Conservation (phyloP, 257 asterid genomes). For the Striga asiatica region DNA sequence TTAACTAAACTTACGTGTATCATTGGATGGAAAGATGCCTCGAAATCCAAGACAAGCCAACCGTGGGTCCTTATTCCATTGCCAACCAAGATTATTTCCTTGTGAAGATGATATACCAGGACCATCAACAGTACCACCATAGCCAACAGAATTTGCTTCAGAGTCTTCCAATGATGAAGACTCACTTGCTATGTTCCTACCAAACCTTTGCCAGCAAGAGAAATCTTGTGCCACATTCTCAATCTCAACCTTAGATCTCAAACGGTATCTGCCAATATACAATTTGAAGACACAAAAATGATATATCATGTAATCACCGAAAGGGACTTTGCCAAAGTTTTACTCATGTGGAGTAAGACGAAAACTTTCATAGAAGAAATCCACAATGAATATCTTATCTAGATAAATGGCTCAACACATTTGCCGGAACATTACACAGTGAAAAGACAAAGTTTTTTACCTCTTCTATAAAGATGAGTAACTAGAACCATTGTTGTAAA, state of each 20-base stretch:
- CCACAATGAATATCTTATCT: too few species aligned
- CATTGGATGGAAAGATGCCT: constrained; percentile 67
- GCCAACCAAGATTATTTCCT: constrained; percentile 56
- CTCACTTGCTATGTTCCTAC: constrained; percentile 29
- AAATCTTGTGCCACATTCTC: constrained; percentile 54
- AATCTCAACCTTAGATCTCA: constrained; percentile 85
- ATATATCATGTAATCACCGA: constrained; percentile 1
- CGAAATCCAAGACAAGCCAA: constrained; percentile 78
- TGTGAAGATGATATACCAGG: constrained; percentile 52
- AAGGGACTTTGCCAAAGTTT: neutral
- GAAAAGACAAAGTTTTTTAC: too few species aligned
- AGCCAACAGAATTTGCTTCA: constrained; percentile 58
- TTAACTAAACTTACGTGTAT: constrained; percentile 41
- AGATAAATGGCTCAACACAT: too few species aligned
- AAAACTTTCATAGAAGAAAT: too few species aligned
- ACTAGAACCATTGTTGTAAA: too few species aligned
- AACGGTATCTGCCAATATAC: constrained; percentile 49
- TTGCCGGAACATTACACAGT: too few species aligned
- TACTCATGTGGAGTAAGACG: too few species aligned
- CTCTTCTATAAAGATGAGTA: too few species aligned
- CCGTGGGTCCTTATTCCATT: constrained; percentile 83
- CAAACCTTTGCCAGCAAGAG: constrained; percentile 87
- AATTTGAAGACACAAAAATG: neutral
- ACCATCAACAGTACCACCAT: constrained; percentile 59
- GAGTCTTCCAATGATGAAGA: constrained; percentile 38